Evolutionary conservation across 1,284 basidiomycete genomes (phyloP).

Genomic region (Leccinum colubrinum): DNA sequence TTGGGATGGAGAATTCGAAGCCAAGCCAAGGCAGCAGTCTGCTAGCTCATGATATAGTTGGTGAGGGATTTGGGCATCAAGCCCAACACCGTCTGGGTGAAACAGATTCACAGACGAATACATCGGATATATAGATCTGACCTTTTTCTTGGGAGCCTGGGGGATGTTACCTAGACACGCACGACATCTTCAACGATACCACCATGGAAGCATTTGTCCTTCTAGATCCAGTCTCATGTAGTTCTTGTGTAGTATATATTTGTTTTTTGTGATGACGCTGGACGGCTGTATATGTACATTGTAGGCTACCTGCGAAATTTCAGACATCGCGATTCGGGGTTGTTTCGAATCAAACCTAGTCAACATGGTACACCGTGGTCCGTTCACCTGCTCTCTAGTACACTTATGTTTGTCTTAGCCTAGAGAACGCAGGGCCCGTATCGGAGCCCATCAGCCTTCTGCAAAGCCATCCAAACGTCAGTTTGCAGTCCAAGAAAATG

Average conservation of each 20-base stretch:
- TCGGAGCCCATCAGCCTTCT: conserved; percentile 49
- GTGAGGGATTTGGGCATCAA: conserved; percentile 5
- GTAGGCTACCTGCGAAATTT: background rate
- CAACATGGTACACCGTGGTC: conserved; percentile 20
- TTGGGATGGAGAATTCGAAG: conserved; percentile 60
- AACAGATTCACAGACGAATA: conserved; percentile 8
- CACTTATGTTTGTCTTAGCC: conserved; percentile 43
- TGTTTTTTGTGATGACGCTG: background rate
- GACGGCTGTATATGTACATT: background rate
- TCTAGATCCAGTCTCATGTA: background rate
- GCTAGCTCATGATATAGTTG: conserved; percentile 1
- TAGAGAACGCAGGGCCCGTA: conserved; percentile 50
- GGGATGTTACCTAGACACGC: background rate
- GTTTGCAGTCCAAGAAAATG: conserved; percentile 48
- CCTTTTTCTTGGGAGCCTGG: background rate
- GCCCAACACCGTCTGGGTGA: conserved; percentile 6
- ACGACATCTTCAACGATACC: background rate
- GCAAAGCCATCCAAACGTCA: conserved; percentile 47
- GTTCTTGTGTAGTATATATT: background rate
- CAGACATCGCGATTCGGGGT: background rate
- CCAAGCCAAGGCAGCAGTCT: conserved; percentile 6
- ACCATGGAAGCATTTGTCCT: background rate
- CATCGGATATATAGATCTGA: conserved; percentile 3
- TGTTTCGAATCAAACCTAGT: background rate
- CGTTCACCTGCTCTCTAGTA: background rate